Evolutionary conservation across 129 eudicot species (phyloP).

Genomic region (Lonicera japonica): DNA sequence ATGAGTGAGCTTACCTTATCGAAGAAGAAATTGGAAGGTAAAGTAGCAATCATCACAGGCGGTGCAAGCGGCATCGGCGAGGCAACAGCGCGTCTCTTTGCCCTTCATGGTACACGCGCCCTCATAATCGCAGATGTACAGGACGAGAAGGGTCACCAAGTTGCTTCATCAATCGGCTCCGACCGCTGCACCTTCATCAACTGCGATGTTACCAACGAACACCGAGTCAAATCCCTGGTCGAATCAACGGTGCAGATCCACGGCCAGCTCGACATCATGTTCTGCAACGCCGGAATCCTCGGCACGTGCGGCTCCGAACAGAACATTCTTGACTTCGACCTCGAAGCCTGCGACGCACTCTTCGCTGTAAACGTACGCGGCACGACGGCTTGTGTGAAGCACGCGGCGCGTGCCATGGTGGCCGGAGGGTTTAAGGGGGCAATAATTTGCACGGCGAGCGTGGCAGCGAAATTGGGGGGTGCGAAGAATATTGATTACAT

Average conservation of each 20-base stretch:
- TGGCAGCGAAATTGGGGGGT: slow-evolving; percentile 8
- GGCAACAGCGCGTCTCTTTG: slow-evolving; percentile 26
- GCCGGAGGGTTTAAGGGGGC: too few relatives aligned
- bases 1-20: background rate
- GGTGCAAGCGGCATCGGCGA: slow-evolving; percentile 32
- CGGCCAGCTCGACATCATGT: slow-evolving; percentile 31
- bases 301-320: slow-evolving; percentile 3
- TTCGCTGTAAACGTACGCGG: slow-evolving; percentile 15
- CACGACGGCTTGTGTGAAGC: slow-evolving; percentile 28
- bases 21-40: slow-evolving; percentile 12
- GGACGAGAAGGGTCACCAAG: slow-evolving; percentile 19
- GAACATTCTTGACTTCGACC: slow-evolving; percentile 20
- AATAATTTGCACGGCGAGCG: slow-evolving; percentile 26
- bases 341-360: background rate
- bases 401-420: too few relatives aligned
- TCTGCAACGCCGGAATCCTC: slow-evolving; percentile 22
- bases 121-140: slow-evolving; percentile 31
- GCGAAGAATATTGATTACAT: background rate
- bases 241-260: slow-evolving; percentile 6
- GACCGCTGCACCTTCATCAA: slow-evolving; percentile 13
- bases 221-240: slow-evolving; percentile 26
- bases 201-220: slow-evolving; percentile 19
- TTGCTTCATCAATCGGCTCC: slow-evolving; percentile 19
- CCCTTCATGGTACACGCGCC: slow-evolving; percentile 14
- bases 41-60: slow-evolving; percentile 26